Percentiles rank a stretch among this genome's conserved stretches.
Evolutionary conservation across 352 stramenopile genomes (phyloP).

Genomic region (Peronospora belbahrii): DNA sequence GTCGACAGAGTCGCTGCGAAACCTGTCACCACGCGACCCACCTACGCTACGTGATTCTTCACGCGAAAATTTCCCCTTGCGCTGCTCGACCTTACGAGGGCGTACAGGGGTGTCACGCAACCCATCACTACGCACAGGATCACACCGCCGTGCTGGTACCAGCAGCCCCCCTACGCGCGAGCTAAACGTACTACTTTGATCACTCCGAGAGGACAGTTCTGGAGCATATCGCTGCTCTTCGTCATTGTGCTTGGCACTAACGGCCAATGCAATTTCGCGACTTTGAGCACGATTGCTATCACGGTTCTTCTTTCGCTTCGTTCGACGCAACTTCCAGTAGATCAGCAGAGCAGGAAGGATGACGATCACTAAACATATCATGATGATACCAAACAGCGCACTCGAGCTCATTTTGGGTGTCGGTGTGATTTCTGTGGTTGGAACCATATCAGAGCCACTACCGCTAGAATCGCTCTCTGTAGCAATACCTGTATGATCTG

Average conservation of each 20-base stretch:
- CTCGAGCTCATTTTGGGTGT: conserved; percentile 16
- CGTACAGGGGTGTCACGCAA: conserved; percentile 1
- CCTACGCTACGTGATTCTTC: conserved; percentile 7
- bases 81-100: conserved; percentile 12
- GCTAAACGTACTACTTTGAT: conserved; percentile 14
- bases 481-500: conserved; percentile 14
- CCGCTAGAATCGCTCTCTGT: not conserved
- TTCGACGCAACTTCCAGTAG: conserved; percentile 16
- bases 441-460: conserved; percentile 8
- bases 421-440: conserved; percentile 3
- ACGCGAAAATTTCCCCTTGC: conserved; percentile 1
- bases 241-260: conserved; percentile 25
- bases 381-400: conserved; percentile 25
- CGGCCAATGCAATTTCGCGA: conserved; percentile 17
- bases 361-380: conserved; percentile 23
- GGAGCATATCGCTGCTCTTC: conserved; percentile 21
- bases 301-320: conserved; percentile 13
- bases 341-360: conserved; percentile 21
- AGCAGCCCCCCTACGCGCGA: conserved; percentile 14
- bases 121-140: conserved; percentile 13
- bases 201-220: conserved; percentile 21
- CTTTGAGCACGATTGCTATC: not conserved
- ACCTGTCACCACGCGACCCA: conserved; percentile 11
- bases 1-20: conserved; percentile 9
- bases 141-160: conserved; percentile 9